Evolutionary conservation across 305 asterid genomes (phyloP).

Genomic region (Fraxinus angustifolia): DNA sequence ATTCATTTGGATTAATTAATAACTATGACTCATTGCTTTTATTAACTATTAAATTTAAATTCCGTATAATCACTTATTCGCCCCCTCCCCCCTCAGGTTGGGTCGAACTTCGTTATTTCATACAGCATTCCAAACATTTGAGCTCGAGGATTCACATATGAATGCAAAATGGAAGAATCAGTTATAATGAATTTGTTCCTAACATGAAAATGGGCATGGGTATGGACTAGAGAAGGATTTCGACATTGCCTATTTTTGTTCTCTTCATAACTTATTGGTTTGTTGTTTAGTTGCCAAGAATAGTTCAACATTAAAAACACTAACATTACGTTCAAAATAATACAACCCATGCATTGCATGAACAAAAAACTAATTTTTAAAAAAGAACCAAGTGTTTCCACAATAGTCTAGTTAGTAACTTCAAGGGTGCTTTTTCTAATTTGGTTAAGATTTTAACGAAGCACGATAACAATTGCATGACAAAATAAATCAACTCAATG

Average conservation of each 20-base stretch:
- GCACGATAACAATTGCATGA: no score
- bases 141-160: background rate
- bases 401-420: background rate
- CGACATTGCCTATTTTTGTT: constrained; percentile 43
- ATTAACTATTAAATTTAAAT: no score
- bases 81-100: no score
- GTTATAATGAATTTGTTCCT: constrained; percentile 76
- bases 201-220: constrained; percentile 82
- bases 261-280: background rate
- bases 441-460: background rate
- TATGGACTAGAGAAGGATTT: constrained; percentile 81
- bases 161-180: constrained; percentile 71
- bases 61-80: no score
- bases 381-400: background rate
- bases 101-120: no score
- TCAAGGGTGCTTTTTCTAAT: background rate
- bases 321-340: no score
- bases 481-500: no score
- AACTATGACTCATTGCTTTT: no score
- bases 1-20: no score
- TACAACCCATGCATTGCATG: no score
- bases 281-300: background rate
- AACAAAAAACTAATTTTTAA: no score
- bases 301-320: background rate
- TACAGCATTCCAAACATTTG: background rate